These are phyloP conservation scores for Gymnopilus junonius DNA, from an alignment of 768 basidiomycete genomes.

Conservation along the genomic window DNA sequence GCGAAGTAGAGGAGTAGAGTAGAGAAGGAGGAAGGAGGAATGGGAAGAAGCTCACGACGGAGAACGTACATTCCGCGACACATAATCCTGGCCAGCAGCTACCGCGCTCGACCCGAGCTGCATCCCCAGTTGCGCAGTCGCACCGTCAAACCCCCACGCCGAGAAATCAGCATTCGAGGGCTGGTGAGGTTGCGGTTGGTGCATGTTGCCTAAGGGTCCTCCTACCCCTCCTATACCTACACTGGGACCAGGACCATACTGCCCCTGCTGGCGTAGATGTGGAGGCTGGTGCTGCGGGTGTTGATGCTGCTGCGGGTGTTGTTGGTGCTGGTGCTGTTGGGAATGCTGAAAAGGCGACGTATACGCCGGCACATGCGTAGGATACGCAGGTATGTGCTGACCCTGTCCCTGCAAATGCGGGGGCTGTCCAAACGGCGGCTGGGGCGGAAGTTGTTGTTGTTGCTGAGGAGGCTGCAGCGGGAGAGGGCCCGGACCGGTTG, in stretches of 20 bases:
- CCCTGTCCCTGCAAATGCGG: conserved; percentile 14
- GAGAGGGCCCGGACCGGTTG: conserved; percentile 24
- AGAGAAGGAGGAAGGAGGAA: not conserved
- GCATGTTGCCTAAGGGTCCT: conserved; percentile 2
- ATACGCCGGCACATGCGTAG: conserved; percentile 49
- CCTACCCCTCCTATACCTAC: too few relatives aligned
- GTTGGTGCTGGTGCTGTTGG: conserved; percentile 40
- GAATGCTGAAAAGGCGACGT: conserved; percentile 55
- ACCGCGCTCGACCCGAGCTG: conserved; percentile 93
- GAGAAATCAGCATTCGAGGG: conserved; percentile 52
- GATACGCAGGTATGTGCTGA: conserved; percentile 27
- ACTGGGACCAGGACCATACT: not conserved
- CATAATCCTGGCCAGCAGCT: conserved; percentile 92
- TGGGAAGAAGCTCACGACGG: not conserved
- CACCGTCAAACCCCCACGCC: conserved; percentile 88
- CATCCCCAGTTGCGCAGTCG: conserved; percentile 95
- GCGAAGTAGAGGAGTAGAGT: not conserved
- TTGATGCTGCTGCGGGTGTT: too few relatives aligned
- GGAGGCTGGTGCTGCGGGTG: too few relatives aligned
- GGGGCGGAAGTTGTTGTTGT: too few relatives aligned
- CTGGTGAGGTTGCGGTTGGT: conserved; percentile 32
- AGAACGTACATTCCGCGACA: conserved; percentile 89
- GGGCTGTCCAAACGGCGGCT: too few relatives aligned
- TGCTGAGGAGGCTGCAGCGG: too few relatives aligned
- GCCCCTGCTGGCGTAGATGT: too few relatives aligned